Evolutionary conservation across 2,329 filamentous ascomycete species (phyloP), one percentile per base, ranked within the genome.

Genomic region (Septoria linicola): DNA sequence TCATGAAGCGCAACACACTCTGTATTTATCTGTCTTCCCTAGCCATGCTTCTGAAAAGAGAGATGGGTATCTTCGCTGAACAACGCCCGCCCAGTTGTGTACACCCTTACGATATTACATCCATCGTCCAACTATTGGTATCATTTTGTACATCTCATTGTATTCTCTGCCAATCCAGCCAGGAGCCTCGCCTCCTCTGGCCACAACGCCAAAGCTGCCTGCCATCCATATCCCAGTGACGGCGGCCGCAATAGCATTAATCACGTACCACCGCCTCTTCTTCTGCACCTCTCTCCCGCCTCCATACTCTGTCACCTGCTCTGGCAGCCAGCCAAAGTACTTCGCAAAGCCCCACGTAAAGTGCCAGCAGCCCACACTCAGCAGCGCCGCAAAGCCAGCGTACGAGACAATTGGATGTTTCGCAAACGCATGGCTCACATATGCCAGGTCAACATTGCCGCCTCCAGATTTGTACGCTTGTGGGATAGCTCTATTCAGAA

Each of bases 151-250:
- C 58, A 96, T 74, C 42, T 82, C 79, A 72, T 96, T 87, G 70
- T 92, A 96, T 42, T 87, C 78, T 60, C 78, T 85, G 2, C 83
- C 89, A 48, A 95, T 77, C 89, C 90, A 96, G 0, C 89, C 89
- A 3, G 79, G 74, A 1, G 82, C 83, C 54, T 75, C 69, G 0
- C 89, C 90, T 1, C 80, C 87, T 55, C 80, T 77, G 2, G 85
- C 89, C 7, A 96, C 82, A 13, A 96, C 76, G 0, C 87, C 89
- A 27, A 96, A 69, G 0, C 88, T 86, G 3, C 91, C 91, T 0
- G 84, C 83, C 44, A 91, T 81, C 91, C 91, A 96, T n/a, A 90
- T 49, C 0, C 73, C 78, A 6, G 83, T 78, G 2, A 85, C 68
- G 0, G 77, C 70, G 0, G 77, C 74, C 1, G 80, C 80, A 46